Evolutionary conservation across 805 yeast genomes (phyloP).

Genomic region (Starmerella sp.): DNA sequence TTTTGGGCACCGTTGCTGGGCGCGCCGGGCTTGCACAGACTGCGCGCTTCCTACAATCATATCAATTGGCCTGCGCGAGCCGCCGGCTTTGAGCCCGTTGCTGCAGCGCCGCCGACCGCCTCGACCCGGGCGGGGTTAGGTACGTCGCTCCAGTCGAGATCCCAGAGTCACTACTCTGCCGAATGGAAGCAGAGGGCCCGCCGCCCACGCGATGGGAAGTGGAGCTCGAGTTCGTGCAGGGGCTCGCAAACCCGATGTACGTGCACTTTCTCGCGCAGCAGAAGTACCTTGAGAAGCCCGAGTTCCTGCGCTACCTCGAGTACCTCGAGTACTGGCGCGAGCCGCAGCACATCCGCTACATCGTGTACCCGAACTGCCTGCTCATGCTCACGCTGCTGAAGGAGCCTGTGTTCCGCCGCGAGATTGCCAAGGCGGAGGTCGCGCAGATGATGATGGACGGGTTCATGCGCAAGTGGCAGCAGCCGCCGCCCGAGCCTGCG

Average conservation of each 20-base stretch:
- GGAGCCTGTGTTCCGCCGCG: slow-evolving; percentile 32
- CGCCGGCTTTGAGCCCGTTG: no score
- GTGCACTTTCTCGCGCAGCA: slow-evolving; percentile 78
- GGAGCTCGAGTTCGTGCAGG: slow-evolving; percentile 88
- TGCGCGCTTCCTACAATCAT: no score
- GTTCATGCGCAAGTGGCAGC: slow-evolving; percentile 32
- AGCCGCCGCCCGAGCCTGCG: neutral
- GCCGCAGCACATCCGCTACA: slow-evolving; percentile 56
- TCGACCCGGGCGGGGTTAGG: neutral
- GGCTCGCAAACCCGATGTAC: slow-evolving; percentile 81
- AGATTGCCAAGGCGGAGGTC: slow-evolving; percentile 33
- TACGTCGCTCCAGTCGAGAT: neutral
- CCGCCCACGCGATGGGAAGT: slow-evolving; percentile 60
- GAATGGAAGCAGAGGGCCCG: slow-evolving; percentile 31
- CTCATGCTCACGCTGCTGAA: slow-evolving; percentile 57
- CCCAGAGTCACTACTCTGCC: neutral
- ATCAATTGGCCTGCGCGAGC: no score
- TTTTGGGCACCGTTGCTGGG: neutral
- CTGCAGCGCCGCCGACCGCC: no score
- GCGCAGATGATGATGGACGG: slow-evolving; percentile 36
- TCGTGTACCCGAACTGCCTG: slow-evolving; percentile 80
- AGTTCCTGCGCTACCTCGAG: slow-evolving; percentile 61
- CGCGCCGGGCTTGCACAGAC: no score
- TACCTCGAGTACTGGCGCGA: slow-evolving; percentile 79
- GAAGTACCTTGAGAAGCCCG: slow-evolving; percentile 56